Evolutionary conservation across 2,329 filamentous ascomycete genomes (phyloP), one percentile per base, ranked within the genome.

Genomic region (Colletotrichum simmondsii): DNA sequence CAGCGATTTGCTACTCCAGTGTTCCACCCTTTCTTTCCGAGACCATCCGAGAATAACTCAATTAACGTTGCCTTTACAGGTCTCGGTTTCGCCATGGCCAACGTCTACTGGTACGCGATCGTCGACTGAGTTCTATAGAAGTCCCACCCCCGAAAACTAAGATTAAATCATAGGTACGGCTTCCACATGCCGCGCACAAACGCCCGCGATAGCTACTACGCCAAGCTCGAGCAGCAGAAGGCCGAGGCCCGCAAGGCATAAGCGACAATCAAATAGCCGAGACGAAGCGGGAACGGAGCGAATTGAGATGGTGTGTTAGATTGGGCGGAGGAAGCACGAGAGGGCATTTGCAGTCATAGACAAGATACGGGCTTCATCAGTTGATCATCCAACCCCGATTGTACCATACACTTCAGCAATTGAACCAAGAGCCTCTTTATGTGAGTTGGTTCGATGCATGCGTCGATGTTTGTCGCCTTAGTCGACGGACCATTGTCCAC

Each of bases 181-280:
- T 91, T 81, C 85, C 89, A 91, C 84, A 83, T 90, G 79, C 89
- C 89, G 77, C 88, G 89, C 81, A 90, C 87, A 79, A 81, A 86
- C 79, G 85, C 85, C 75, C 89, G 89, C 80, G 89, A 91, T 83
- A 83, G 83, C 81, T 87, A 85, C 87, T 91, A 91, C 85, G 81
- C 82, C 82, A 85, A 89, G 83, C 83, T 90, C 74, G 89, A 91
- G 85, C 85, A 86, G 77, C 82, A 90, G 82, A 88, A 89, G 72
- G 87, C 87, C 68, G 83, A 74, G 69, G 69, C 73, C 54, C 74
- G 74, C 57, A 80, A 81, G 76, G 72, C 65, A 73, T 75, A 74
- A 62, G 28, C 35, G 42, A 53, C 28, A 12, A 53, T 14, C 14
- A 64, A 30, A 2, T n/a, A 67, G 46, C 22, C 22, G 28, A 37